Conservation (phyloP, 2,329 filamentous ascomycete species). For the Fusarium sarcochroum region DNA sequence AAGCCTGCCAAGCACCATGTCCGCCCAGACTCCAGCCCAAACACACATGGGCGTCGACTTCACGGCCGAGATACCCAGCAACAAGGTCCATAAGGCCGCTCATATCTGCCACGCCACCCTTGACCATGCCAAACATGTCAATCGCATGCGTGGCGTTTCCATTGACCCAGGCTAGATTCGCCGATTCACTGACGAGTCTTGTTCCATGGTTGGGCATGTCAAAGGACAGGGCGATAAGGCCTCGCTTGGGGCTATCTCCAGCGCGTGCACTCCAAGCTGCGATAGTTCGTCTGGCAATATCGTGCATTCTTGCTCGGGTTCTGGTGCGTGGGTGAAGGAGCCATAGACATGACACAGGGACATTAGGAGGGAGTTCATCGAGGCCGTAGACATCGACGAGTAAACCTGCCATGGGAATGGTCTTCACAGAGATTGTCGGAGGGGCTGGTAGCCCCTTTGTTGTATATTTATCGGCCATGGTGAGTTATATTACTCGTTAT, state of each 20-base stretch:
- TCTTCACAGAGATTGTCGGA: constrained; percentile 72
- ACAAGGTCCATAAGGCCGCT: constrained; percentile 82
- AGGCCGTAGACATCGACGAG: constrained; percentile 86
- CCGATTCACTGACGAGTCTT: constrained; percentile 73
- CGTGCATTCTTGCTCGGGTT: constrained; percentile 79
- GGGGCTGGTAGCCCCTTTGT: constrained; percentile 57
- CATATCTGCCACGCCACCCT: constrained; percentile 81
- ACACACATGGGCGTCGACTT: constrained; percentile 76
- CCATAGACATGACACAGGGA: constrained; percentile 85
- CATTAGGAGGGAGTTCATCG: constrained; percentile 72
- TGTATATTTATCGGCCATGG: constrained; percentile 50
- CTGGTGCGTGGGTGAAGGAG: constrained; percentile 86
- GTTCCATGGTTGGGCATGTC: constrained; percentile 95
- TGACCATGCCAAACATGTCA: constrained; percentile 89
- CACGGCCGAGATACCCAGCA: constrained; percentile 74
- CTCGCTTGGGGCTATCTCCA: constrained; percentile 55
- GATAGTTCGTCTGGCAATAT: constrained; percentile 78
- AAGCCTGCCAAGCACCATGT: constrained; percentile 86
- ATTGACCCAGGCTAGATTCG: constrained; percentile 83
- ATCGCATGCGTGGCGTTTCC: constrained; percentile 87
- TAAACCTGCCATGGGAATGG: constrained; percentile 82
- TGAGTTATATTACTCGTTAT: neutral
- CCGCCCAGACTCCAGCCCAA: constrained; percentile 90
- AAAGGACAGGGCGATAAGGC: constrained; percentile 85
- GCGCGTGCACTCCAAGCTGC: constrained; percentile 72